phyloP scores from a whole-genome alignment of 2,329 filamentous ascomycete species.

The Trematosphaeria pertusa region DNA sequence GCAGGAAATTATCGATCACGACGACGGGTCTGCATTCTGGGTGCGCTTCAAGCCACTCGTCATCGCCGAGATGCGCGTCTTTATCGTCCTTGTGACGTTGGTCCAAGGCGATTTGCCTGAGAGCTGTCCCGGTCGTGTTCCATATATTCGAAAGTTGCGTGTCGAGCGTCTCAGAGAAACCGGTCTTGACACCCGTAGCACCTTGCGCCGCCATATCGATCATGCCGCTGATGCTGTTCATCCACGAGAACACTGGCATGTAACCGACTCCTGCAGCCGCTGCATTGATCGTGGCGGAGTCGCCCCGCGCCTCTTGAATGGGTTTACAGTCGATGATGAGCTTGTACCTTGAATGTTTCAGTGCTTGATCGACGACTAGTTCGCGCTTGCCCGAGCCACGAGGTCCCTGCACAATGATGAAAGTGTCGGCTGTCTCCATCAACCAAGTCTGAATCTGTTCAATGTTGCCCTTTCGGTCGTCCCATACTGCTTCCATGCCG shows the following conservation, averaged over 20 bases:
- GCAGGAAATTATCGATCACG: conserved; percentile 89
- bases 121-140: conserved; percentile 79
- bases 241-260: conserved; percentile 92
- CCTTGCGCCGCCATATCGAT: conserved; percentile 92
- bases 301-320: conserved; percentile 88
- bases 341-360: conserved; percentile 77
- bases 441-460: conserved; percentile 84
- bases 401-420: conserved; percentile 92
- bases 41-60: conserved; percentile 89
- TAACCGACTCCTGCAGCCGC: conserved; percentile 88
- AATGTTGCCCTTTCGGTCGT: conserved; percentile 82
- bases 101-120: conserved; percentile 78
- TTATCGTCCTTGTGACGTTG: conserved; percentile 74
- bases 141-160: conserved; percentile 88
- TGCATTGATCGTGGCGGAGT: conserved; percentile 81
- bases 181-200: conserved; percentile 91
- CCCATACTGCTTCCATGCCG: conserved; percentile 82
- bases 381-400: conserved; percentile 91
- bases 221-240: conserved; percentile 92
- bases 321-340: conserved; percentile 91
- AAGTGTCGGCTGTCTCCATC: conserved; percentile 86
- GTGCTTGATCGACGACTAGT: conserved; percentile 82
- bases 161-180: conserved; percentile 92
- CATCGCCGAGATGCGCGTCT: conserved; percentile 75
- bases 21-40: conserved; percentile 83